Percentiles rank a stretch among this genome's conserved stretches.
Conservation (phyloP, 306 rosid genomes). For the Geum urbanum region DNA sequence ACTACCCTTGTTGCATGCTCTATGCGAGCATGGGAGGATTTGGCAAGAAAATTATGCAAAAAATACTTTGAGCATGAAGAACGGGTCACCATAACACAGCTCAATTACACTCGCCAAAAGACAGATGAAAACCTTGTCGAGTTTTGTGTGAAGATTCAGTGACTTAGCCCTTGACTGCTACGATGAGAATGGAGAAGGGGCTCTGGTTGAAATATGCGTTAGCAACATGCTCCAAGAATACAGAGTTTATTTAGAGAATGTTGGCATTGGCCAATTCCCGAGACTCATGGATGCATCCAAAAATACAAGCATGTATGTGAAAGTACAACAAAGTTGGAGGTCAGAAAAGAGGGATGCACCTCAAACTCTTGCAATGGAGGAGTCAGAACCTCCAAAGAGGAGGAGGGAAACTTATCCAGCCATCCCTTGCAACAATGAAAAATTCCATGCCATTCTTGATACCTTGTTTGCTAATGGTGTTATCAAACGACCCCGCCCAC, state of each 20-base stretch:
- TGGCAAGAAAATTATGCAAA: neutral
- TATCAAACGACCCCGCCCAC: neutral
- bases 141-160: neutral
- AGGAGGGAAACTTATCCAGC: neutral
- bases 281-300: neutral
- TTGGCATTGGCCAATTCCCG: neutral
- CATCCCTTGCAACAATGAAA: accelerated
- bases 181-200: neutral
- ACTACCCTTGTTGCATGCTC: neutral
- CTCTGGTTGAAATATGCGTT: neutral
- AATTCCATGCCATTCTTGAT: neutral
- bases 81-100: neutral
- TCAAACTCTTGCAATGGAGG: neutral
- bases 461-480: neutral
- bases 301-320: neutral
- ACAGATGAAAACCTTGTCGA: neutral
- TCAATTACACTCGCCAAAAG: neutral
- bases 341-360: neutral
- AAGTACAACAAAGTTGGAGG: neutral
- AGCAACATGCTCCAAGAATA: neutral
- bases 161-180: neutral
- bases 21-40: neutral
- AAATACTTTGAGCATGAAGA: neutral
- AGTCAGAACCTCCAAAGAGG: neutral
- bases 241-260: neutral